Conservation (phyloP, 2,329 filamentous ascomycete genomes). For the Microsporum canis region DNA sequence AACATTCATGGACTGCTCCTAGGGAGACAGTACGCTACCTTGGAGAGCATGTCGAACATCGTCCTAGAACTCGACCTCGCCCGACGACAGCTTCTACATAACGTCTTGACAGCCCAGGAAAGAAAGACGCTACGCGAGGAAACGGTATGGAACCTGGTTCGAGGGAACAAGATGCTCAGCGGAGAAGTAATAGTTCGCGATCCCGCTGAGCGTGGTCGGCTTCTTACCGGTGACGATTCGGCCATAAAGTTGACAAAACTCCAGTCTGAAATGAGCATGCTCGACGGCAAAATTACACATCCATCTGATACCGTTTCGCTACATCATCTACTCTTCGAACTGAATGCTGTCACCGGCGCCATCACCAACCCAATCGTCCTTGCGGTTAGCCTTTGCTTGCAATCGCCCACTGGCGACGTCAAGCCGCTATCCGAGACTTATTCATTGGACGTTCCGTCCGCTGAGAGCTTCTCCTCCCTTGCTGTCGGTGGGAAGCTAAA, state of each 20-base stretch:
- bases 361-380: constrained; percentile 65
- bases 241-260: constrained; percentile 81
- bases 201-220: constrained; percentile 66
- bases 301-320: constrained; percentile 56
- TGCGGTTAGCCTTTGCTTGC: constrained; percentile 65
- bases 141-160: constrained; percentile 90
- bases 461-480: constrained; percentile 57
- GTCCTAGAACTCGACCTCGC: constrained; percentile 75
- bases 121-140: constrained; percentile 69
- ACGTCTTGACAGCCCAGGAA: constrained; percentile 80
- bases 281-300: constrained; percentile 66
- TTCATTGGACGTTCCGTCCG: constrained; percentile 62
- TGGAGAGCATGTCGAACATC: constrained; percentile 71
- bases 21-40: constrained; percentile 63
- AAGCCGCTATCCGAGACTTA: constrained; percentile 72
- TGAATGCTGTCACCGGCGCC: constrained; percentile 69
- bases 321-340: constrained; percentile 72
- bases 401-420: constrained; percentile 51
- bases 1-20: constrained; percentile 88
- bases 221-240: constrained; percentile 85
- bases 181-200: constrained; percentile 93
- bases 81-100: constrained; percentile 81
- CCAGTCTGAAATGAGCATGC: constrained; percentile 90
- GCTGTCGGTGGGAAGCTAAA: constrained; percentile 58
- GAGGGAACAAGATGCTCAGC: constrained; percentile 85